Percentiles rank a stretch among this genome's conserved stretches.
Conservation (phyloP, 257 asterid genomes). For the Plectranthus barbatus region DNA sequence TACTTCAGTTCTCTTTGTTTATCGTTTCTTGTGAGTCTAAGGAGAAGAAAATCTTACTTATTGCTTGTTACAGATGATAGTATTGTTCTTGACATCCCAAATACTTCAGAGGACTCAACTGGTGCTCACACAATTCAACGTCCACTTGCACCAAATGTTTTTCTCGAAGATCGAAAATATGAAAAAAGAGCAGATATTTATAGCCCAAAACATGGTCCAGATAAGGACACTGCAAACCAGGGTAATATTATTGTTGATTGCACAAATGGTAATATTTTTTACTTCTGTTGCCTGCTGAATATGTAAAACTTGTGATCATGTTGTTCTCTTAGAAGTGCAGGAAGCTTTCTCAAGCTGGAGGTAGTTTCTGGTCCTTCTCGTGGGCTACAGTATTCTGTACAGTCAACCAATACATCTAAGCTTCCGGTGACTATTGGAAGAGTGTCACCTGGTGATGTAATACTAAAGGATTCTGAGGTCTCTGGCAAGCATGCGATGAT, state of each 20-base stretch:
- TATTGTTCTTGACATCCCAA: conserved; percentile 73
- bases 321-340: conserved; percentile 90
- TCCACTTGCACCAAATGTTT: conserved; percentile 20
- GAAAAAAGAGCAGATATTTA: conserved; percentile 18
- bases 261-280: conserved; percentile 10
- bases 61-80: conserved; percentile 65
- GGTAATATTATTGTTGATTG: conserved; percentile 48
- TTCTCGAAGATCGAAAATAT: conserved; percentile 22
- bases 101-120: conserved; percentile 51
- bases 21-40: background rate
- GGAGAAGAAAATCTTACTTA: conserved; percentile 8
- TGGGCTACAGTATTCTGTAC: conserved; percentile 54
- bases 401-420: conserved; percentile 54
- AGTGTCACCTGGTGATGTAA: conserved; percentile 69
- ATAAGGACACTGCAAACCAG: conserved; percentile 36
- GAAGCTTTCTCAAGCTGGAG: conserved; percentile 79
- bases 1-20: conserved; percentile 3
- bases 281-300: conserved; percentile 21
- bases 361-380: conserved; percentile 83
- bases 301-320: conserved; percentile 61
- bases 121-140: conserved; percentile 30
- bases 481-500: conserved; percentile 96
- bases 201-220: conserved; percentile 11
- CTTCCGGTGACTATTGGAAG: conserved; percentile 90
- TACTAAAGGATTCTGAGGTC: conserved; percentile 82